These are phyloP conservation scores for Wickerhamomyces subpelliculosus DNA, from an alignment of 805 yeast genomes.

Conservation along the genomic window DNA sequence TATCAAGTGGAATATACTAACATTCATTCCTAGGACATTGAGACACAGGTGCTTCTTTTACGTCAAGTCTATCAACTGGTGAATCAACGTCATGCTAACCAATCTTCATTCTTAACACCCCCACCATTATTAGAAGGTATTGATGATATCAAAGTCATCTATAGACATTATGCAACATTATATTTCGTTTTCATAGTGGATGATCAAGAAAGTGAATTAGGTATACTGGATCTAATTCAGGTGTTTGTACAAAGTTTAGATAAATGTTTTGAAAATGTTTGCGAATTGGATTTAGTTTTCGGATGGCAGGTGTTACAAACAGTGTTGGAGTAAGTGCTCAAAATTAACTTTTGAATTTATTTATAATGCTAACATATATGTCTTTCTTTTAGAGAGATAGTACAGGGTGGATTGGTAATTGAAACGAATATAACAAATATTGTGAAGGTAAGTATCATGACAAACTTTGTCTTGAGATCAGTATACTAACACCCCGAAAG, in stretches of 20 bases:
- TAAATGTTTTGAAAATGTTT: slow-evolving; percentile 87
- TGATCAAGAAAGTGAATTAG: slow-evolving; percentile 91
- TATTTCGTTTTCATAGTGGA: slow-evolving; percentile 94
- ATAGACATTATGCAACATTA: slow-evolving; percentile 91
- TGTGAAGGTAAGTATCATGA: slow-evolving; percentile 40
- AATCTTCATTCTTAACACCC: slow-evolving; percentile 85
- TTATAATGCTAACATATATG: too few species aligned
- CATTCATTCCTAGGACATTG: slow-evolving; percentile 42
- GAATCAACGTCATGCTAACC: slow-evolving; percentile 60
- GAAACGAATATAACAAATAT: slow-evolving; percentile 82
- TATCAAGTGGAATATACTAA: not conserved
- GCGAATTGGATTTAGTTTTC: slow-evolving; percentile 93
- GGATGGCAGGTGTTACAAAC: slow-evolving; percentile 97
- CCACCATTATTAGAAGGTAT: slow-evolving; percentile 65
- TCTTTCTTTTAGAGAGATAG: slow-evolving; percentile 62
- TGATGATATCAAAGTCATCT: slow-evolving; percentile 81
- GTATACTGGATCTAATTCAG: slow-evolving; percentile 88
- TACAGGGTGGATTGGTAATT: slow-evolving; percentile 97
- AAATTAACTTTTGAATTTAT: slow-evolving; percentile 12
- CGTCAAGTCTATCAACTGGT: slow-evolving; percentile 79
- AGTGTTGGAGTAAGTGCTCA: slow-evolving; percentile 47
- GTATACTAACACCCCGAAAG: slow-evolving; percentile 6
- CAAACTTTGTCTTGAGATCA: not conserved
- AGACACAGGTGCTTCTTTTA: slow-evolving; percentile 71
- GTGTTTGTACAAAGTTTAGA: slow-evolving; percentile 95